Evolutionary conservation across 2,329 filamentous ascomycete species (phyloP), one percentile per base, ranked within the genome.

Genomic region (Zalaria obscura): DNA sequence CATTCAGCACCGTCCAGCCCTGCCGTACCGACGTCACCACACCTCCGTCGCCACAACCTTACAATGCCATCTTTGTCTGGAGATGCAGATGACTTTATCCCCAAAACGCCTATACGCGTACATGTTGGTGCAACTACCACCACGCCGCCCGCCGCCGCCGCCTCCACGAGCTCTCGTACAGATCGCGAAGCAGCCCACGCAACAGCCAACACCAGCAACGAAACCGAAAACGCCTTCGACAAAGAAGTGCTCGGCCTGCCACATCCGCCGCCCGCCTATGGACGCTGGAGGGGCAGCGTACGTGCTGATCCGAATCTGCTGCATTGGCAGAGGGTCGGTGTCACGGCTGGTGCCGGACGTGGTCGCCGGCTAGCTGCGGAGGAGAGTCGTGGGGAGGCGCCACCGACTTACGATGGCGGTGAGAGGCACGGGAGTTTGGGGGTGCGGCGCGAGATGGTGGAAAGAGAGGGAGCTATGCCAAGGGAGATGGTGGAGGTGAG

Each of bases 201-300:
- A 18, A 18, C 18, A 18, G 18, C 18, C 18, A 18, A 18, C 18
- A 18, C 18, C 18, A 4, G 41, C 37, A 25, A 36, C 42, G n/a
- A 25, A 18, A 27, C 25, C 35, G 77, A 78, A 18, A 44, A 46
- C 25, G 42, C 46, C 25, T 53, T 47, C 45, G 50, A 53, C 34
- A 53, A 56, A 34, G 43, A 50, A 8, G 31, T 48, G 27, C 32
- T 43, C 3, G 40, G 37, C 6, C 40, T 54, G 3, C 41, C 47
- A 58, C 41, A 56, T 18, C 75, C 78, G 5, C 87, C 88, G 3
- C 87, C 88, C 0, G 85, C 85, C 3, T 94, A 94, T 55, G 87
- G 87, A 0, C 65, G 86, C 1, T 93, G 85, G 83, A 71, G 85
- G 40, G 78, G 80, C 58, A 89, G 81, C 53, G 83, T 91, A 75